phyloP scores from a whole-genome alignment of 306 rosid genomes.

The Herpetospermum pedunculosum region DNA sequence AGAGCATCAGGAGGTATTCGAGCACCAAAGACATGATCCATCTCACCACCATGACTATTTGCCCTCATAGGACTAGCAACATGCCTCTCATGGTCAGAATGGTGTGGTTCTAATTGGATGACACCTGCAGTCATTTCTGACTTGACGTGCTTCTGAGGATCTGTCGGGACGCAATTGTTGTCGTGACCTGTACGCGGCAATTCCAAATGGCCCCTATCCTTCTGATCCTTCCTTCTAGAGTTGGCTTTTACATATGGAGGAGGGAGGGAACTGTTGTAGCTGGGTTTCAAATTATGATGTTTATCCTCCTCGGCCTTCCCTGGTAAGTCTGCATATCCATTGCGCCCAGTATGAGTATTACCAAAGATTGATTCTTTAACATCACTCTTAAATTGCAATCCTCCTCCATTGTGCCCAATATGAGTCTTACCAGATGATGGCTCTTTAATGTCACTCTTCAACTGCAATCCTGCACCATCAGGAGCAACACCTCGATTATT shows the following conservation, averaged over 20 bases:
- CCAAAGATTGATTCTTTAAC: conserved; percentile 30
- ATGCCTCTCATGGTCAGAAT: conserved; percentile 37
- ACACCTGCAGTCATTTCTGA: conserved; percentile 29
- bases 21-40: conserved; percentile 20
- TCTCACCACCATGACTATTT: conserved; percentile 34
- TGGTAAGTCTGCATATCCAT: conserved; percentile 17
- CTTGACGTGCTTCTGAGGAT: conserved; percentile 31
- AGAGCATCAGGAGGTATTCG: conserved; percentile 26
- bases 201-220: conserved; percentile 16
- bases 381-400: conserved; percentile 21
- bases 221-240: conserved; percentile 36
- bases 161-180: conserved; percentile 14
- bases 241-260: conserved; percentile 77
- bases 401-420: conserved; percentile 22
- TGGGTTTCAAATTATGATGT: conserved; percentile 37
- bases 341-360: conserved; percentile 19
- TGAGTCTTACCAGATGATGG: conserved; percentile 25
- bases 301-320: conserved; percentile 37
- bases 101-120: conserved; percentile 29
- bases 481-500: conserved; percentile 27
- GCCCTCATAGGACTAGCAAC: conserved; percentile 23
- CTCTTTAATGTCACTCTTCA: conserved; percentile 27
- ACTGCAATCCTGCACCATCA: conserved; percentile 21
- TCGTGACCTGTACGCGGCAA: conserved; percentile 19
- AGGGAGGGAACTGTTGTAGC: conserved; percentile 43